Evolutionary conservation across 2,329 filamentous ascomycete genomes (phyloP), one percentile per base, ranked within the genome.

Genomic region (Ascochyta fabae): DNA sequence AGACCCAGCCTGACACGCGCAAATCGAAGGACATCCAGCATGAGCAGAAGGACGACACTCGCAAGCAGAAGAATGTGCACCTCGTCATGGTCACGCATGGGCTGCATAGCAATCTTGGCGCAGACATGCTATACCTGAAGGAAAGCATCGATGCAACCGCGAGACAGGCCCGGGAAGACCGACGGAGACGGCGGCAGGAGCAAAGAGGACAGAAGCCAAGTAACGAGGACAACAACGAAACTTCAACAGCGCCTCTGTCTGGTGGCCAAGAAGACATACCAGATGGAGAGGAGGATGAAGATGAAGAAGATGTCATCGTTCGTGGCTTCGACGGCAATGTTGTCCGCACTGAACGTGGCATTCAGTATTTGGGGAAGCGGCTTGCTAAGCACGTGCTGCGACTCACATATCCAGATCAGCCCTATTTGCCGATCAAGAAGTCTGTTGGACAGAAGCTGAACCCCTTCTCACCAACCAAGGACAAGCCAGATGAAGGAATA

Each of bases 61-160:
- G 78, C 60, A 89, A 87, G 72, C 83, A 84, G 63, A 92, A 91
- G 77, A 94, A 89, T 62, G 82, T 99, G 2, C 95, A 99, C 72
- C 80, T 99, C 38, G 95, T 99, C 23, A 83, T 99, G 31, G 78
- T 99, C 45, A 98, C 95, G 0, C 95, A 99, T 78, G 95, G 95
- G 0, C 77, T 99, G 60, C 95, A 99, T 75, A 96, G 94, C 76
- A 99, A 99, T 73, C 82, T 97, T 12, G 92, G 95, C 5, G 90
- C 92, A 22, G 95, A 99, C 73, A 96, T 99, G 95, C 81, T 99
- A 19, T 99, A 91, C 72, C 79, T 99, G 74, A 99, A 99, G 72
- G 95, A 99, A 77, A 96, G 92, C 75, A 98, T 99, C 59, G 95
- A 99, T 77, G 86, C 87, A 26, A 88, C 91, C 3, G 89, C 88